phyloP scores from a whole-genome alignment of 2,329 filamentous ascomycete genomes.

The Phialemoniopsis sp. region DNA sequence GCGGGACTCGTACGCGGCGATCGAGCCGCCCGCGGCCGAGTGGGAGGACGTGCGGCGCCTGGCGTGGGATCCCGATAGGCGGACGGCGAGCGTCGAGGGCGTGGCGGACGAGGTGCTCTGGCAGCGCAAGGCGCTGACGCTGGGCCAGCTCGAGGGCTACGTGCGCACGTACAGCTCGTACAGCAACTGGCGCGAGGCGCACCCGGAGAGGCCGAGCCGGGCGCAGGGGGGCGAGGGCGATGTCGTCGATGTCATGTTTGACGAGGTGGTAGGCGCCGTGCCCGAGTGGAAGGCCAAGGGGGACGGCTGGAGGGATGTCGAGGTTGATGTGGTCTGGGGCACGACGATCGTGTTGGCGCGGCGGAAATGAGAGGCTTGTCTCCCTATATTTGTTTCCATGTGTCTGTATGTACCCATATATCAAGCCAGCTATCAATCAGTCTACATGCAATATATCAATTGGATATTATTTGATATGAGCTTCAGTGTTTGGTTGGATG shows the following conservation, averaged over 20 bases:
- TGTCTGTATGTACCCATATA: too few species aligned
- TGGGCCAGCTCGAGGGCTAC: slow-evolving; percentile 57
- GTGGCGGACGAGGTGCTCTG: slow-evolving; percentile 30
- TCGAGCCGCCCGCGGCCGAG: slow-evolving; percentile 44
- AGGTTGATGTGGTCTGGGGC: slow-evolving; percentile 58
- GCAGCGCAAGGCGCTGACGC: slow-evolving; percentile 47
- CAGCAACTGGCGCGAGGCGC: slow-evolving; percentile 52
- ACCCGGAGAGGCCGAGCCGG: slow-evolving; percentile 43
- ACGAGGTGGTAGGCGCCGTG: slow-evolving; percentile 50
- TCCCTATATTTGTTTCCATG: slow-evolving; percentile 2
- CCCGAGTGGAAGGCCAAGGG: slow-evolving; percentile 44
- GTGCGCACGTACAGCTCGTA: slow-evolving; percentile 57
- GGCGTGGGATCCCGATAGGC: slow-evolving; percentile 50
- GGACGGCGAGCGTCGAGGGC: slow-evolving; percentile 25
- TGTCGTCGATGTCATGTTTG: slow-evolving; percentile 58
- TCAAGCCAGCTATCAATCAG: too few species aligned
- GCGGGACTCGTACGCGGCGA: slow-evolving; percentile 42
- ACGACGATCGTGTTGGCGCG: slow-evolving; percentile 55
- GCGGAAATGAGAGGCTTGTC: slow-evolving; percentile 22
- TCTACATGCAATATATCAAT: too few species aligned
- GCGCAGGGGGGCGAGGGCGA: slow-evolving; percentile 55
- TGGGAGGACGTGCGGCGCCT: slow-evolving; percentile 50
- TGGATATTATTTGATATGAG: too few species aligned
- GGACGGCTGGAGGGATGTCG: slow-evolving; percentile 45
- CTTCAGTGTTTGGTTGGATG: too few species aligned